These are phyloP conservation scores for Porpolomopsis calyptriformis DNA, from an alignment of 768 basidiomycete genomes.

Conservation along the genomic window DNA sequence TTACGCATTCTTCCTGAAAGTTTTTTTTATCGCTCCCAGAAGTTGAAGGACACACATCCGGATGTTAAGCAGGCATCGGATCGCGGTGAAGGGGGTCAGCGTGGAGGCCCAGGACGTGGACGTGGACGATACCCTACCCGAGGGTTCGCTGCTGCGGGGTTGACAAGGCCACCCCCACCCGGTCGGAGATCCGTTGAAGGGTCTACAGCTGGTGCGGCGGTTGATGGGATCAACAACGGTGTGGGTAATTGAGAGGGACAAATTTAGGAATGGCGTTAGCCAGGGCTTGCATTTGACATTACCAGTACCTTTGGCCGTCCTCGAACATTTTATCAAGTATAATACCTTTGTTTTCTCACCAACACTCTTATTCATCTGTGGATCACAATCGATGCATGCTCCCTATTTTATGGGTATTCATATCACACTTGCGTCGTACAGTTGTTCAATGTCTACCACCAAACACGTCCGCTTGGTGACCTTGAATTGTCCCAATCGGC, in stretches of 20 bases:
- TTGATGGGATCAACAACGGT: neutral
- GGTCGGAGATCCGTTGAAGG: constrained; percentile 11
- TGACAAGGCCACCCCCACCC: constrained; percentile 28
- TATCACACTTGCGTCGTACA: no score
- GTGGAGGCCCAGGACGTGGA: constrained; percentile 31
- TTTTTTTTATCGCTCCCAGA: constrained; percentile 30
- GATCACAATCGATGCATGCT: no score
- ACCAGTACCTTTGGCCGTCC: no score
- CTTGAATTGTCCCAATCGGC: no score
- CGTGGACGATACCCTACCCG: constrained; percentile 56
- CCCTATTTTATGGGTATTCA: no score
- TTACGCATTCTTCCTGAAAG: constrained; percentile 6
- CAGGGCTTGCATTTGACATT: no score
- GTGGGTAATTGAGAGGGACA: neutral
- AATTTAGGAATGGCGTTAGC: no score
- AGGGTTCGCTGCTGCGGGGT: constrained; percentile 59
- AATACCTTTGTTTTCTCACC: no score
- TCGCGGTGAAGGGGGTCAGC: constrained; percentile 33
- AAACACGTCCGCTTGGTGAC: no score
- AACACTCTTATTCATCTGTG: no score
- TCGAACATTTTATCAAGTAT: no score
- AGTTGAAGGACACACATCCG: constrained; percentile 53
- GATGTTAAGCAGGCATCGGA: constrained; percentile 69
- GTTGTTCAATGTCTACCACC: no score
- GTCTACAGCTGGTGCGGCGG: neutral